phyloP scores from a whole-genome alignment of 352 stramenopile species.

The Phytopythium aichiense region DNA sequence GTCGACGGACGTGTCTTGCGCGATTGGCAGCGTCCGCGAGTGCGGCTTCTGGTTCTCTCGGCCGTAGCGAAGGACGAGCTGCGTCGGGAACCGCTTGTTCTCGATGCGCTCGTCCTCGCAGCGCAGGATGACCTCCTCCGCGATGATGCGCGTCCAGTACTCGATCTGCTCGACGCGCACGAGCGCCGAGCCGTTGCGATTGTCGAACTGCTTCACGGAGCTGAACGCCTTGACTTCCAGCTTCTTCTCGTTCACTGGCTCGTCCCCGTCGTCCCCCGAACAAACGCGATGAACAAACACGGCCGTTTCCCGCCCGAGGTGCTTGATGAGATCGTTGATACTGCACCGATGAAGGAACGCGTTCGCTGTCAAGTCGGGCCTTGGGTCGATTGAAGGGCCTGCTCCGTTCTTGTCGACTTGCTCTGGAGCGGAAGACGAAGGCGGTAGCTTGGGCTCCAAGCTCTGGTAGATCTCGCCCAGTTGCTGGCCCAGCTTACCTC shows the following conservation, averaged over 20 bases:
- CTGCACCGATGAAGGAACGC: slow-evolving; percentile 52
- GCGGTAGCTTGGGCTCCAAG: slow-evolving; percentile 11
- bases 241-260: slow-evolving; percentile 73
- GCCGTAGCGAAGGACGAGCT: slow-evolving; percentile 51
- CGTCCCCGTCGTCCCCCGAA: slow-evolving; percentile 55
- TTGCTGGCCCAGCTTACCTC: slow-evolving; percentile 72
- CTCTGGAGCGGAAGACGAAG: neutral
- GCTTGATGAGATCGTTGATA: slow-evolving; percentile 41
- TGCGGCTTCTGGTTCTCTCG: slow-evolving; percentile 49
- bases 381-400: slow-evolving; percentile 7
- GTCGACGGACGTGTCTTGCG: slow-evolving; percentile 51
- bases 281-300: slow-evolving; percentile 54
- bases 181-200: slow-evolving; percentile 43
- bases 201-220: slow-evolving; percentile 79
- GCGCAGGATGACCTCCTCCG: slow-evolving; percentile 72
- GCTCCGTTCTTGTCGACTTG: slow-evolving; percentile 1
- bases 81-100: slow-evolving; percentile 72
- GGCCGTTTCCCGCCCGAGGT: slow-evolving; percentile 62
- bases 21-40: slow-evolving; percentile 43
- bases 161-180: slow-evolving; percentile 47
- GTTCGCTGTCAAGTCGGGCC: slow-evolving; percentile 28
- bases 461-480: slow-evolving; percentile 58
- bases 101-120: slow-evolving; percentile 74
- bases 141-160: slow-evolving; percentile 75
- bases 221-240: slow-evolving; percentile 58